phyloP scores from a whole-genome alignment of 108 stramenopile genomes.

The Seminavis robusta region DNA sequence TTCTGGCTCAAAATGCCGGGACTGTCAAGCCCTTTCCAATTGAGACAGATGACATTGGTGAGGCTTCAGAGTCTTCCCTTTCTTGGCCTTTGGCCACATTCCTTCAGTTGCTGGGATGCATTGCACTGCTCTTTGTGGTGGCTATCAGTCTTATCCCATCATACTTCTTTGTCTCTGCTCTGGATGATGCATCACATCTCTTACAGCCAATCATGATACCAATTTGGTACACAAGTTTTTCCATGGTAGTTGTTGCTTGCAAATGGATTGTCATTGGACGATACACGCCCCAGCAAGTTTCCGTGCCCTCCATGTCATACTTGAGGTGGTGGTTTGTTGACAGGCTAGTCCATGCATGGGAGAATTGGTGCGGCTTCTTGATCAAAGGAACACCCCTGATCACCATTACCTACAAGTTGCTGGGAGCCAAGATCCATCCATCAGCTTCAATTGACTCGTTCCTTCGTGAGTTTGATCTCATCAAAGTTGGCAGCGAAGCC shows the following conservation, averaged over 20 bases:
- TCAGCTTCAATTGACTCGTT: not conserved
- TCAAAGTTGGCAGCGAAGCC: not conserved
- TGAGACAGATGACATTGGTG: no score
- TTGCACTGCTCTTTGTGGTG: slow-evolving; percentile 1
- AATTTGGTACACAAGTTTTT: not conserved
- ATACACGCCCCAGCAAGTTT: not conserved
- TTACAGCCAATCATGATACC: not conserved
- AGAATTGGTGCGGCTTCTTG: not conserved
- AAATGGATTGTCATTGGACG: slow-evolving; percentile 10
- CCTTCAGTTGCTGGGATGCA: not conserved
- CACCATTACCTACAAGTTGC: slow-evolving; percentile 2
- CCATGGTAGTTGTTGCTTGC: not conserved
- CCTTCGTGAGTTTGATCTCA: slow-evolving; percentile 11
- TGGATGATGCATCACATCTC: not conserved
- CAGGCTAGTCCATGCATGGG: not conserved
- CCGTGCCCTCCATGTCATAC: not conserved
- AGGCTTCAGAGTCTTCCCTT: no score
- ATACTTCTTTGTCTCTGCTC: no score
- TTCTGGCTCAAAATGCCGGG: not conserved
- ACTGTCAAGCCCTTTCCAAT: no score
- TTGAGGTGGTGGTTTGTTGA: slow-evolving; percentile 8
- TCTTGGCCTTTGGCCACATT: no score
- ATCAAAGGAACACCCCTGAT: slow-evolving; percentile 5
- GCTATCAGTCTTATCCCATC: not conserved
- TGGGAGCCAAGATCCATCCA: slow-evolving; percentile 2